Conservation (phyloP, 208 protist genomes). For the Phytomonas sp. region DNA sequence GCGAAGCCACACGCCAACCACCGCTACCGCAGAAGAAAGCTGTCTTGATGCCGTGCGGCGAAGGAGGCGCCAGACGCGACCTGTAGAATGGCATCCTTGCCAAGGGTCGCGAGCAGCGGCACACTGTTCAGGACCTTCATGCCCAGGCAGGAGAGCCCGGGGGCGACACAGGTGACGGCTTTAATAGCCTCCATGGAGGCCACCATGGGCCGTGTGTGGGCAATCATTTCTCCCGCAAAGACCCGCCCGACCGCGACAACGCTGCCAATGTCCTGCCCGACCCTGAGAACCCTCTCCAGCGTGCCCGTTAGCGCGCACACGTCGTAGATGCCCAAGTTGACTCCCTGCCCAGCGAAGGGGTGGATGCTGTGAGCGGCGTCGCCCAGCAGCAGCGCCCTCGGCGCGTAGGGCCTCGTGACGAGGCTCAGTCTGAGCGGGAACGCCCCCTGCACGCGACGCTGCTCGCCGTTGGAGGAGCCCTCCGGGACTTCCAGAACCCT, state of each 20-base stretch:
- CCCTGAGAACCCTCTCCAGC: slow-evolving; percentile 48
- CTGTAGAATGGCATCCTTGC: slow-evolving; percentile 70
- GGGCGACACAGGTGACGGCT: slow-evolving; percentile 32
- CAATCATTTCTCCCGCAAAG: slow-evolving; percentile 66
- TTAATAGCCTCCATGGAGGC: slow-evolving; percentile 72
- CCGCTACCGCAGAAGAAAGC: slow-evolving; percentile 35
- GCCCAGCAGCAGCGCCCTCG: slow-evolving; percentile 59
- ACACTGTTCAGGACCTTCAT: slow-evolving; percentile 65
- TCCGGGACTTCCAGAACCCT: slow-evolving; percentile 64
- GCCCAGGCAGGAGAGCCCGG: slow-evolving; percentile 42
- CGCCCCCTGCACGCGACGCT: slow-evolving; percentile 43
- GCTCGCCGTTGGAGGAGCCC: slow-evolving; percentile 26
- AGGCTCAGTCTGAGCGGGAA: slow-evolving; percentile 73
- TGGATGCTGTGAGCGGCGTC: slow-evolving; percentile 90
- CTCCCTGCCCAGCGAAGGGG: slow-evolving; percentile 88
- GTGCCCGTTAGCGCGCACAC: slow-evolving; percentile 58
- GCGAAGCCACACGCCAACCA: neutral
- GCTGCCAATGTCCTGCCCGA: slow-evolving; percentile 76
- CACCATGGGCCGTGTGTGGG: slow-evolving; percentile 72
- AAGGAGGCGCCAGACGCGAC: slow-evolving; percentile 69
- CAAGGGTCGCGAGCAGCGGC: slow-evolving; percentile 59
- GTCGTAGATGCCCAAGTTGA: slow-evolving; percentile 90
- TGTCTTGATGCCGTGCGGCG: slow-evolving; percentile 45
- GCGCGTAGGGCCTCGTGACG: slow-evolving; percentile 43
- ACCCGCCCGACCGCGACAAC: slow-evolving; percentile 57